phyloP scores from a whole-genome alignment of 352 stramenopile genomes.

The Lagenidium giganteum region DNA sequence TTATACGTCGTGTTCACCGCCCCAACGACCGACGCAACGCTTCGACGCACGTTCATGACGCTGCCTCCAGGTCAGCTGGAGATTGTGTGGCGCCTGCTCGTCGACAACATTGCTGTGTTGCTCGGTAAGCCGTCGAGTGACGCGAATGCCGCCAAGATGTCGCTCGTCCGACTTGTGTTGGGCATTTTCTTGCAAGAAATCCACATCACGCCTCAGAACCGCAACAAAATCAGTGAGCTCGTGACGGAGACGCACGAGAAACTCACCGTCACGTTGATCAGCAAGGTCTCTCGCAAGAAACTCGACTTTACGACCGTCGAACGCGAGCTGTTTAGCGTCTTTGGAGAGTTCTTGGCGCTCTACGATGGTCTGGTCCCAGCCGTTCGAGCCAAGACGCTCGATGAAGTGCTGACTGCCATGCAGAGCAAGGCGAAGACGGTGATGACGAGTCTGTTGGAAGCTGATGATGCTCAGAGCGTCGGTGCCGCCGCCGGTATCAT shows the following conservation, averaged over 20 bases:
- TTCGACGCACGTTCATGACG: conserved; percentile 69
- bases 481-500: conserved; percentile 43
- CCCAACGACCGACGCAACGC: conserved; percentile 28
- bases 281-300: conserved; percentile 2
- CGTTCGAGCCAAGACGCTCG: conserved; percentile 35
- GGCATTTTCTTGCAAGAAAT: conserved; percentile 76
- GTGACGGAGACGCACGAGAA: conserved; percentile 45
- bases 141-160: conserved; percentile 18
- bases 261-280: conserved; percentile 23
- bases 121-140: conserved; percentile 3
- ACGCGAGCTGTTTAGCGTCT: conserved; percentile 61
- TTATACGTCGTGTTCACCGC: conserved; percentile 49
- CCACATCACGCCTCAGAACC: conserved; percentile 74
- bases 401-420: conserved; percentile 38
- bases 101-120: conserved; percentile 37
- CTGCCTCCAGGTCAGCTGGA: conserved; percentile 75
- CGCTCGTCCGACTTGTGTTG: conserved; percentile 66
- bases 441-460: conserved; percentile 35
- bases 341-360: conserved; percentile 73
- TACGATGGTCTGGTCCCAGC: conserved; percentile 40
- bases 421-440: conserved; percentile 19
- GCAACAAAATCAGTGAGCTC: conserved; percentile 44
- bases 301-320: conserved; percentile 32
- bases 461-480: conserved; percentile 6
- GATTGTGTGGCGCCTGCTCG: conserved; percentile 65